These are phyloP conservation scores for Teratosphaeria pseudoeucalypti DNA, from an alignment of 2,329 filamentous ascomycete genomes.

Conservation along the genomic window DNA sequence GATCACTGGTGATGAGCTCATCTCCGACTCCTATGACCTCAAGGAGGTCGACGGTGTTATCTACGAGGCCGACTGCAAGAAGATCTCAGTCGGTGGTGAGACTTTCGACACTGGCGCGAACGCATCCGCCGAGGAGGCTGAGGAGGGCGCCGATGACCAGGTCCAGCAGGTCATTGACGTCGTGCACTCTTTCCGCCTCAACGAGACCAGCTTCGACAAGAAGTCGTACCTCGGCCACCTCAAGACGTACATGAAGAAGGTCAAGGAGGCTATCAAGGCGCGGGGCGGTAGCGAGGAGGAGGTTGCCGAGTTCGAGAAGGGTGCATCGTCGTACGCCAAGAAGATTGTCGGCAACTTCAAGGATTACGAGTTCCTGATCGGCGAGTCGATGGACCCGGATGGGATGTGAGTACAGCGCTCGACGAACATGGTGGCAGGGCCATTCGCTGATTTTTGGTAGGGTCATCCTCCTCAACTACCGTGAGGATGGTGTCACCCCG, in stretches of 20 bases:
- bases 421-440: background rate
- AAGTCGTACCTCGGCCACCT: conserved; percentile 73
- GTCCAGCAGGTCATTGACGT: conserved; percentile 80
- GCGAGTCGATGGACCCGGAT: conserved; percentile 85
- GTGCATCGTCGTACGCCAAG: conserved; percentile 66
- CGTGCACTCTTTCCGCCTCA: conserved; percentile 81
- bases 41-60: conserved; percentile 68
- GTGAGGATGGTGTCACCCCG: conserved; percentile 86
- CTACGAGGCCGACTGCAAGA: conserved; percentile 86
- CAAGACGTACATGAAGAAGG: conserved; percentile 90
- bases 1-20: conserved; percentile 82
- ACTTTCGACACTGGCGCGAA: conserved; percentile 78
- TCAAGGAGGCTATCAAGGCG: conserved; percentile 61
- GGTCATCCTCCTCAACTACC: conserved; percentile 92
- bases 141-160: conserved; percentile 60
- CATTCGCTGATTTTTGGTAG: conserved; percentile 32
- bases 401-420: conserved; percentile 61
- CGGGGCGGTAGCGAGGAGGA: conserved; percentile 52
- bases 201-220: conserved; percentile 74
- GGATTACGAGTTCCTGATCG: conserved; percentile 90
- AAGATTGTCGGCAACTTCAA: conserved; percentile 79
- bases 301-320: conserved; percentile 69
- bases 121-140: conserved; percentile 82
- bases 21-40: conserved; percentile 87
- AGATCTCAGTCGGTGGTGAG: conserved; percentile 70